phyloP scores from a whole-genome alignment of 2,329 filamentous ascomycete genomes.

The Pleochaeta shiraiana region DNA sequence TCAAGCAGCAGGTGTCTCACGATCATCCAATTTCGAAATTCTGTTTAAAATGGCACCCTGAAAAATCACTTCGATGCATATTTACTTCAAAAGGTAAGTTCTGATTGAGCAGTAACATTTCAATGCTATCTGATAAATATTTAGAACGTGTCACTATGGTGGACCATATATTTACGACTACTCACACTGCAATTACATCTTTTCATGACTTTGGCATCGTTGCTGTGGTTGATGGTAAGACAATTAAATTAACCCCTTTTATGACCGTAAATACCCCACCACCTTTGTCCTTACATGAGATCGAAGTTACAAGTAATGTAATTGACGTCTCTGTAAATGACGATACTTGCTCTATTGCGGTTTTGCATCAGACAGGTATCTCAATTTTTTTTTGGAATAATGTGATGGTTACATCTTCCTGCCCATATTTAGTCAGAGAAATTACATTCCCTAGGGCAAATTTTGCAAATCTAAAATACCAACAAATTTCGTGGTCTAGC shows the following conservation, averaged over 20 bases:
- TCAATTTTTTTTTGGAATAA: slow-evolving; percentile 49
- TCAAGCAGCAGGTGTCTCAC: slow-evolving; percentile 66
- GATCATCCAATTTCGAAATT: slow-evolving; percentile 18
- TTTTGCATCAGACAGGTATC: slow-evolving; percentile 45
- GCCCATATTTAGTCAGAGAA: slow-evolving; percentile 22
- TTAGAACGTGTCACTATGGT: slow-evolving; percentile 25
- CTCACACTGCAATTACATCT: slow-evolving; percentile 44
- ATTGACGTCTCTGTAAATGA: slow-evolving; percentile 56
- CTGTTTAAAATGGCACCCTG: slow-evolving; percentile 51
- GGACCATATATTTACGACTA: slow-evolving; percentile 45
- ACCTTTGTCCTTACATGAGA: slow-evolving; percentile 70
- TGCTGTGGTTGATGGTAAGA: slow-evolving; percentile 63
- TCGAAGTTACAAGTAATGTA: slow-evolving; percentile 37
- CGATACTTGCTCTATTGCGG: slow-evolving; percentile 41
- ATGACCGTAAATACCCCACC: slow-evolving; percentile 70
- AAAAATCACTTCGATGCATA: slow-evolving; percentile 52
- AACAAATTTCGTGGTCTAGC: slow-evolving; percentile 15
- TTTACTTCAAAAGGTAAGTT: slow-evolving; percentile 28
- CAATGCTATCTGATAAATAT: neutral
- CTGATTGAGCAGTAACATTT: neutral
- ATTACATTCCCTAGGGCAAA: slow-evolving; percentile 21
- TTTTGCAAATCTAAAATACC: slow-evolving; percentile 7
- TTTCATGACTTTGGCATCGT: slow-evolving; percentile 62
- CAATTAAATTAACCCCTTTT: slow-evolving; percentile 67
- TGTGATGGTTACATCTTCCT: slow-evolving; percentile 28